Base-by-base conservation (phyloP, 2,329 filamentous ascomycete species). In the Elsinoe fawcettii region DNA sequence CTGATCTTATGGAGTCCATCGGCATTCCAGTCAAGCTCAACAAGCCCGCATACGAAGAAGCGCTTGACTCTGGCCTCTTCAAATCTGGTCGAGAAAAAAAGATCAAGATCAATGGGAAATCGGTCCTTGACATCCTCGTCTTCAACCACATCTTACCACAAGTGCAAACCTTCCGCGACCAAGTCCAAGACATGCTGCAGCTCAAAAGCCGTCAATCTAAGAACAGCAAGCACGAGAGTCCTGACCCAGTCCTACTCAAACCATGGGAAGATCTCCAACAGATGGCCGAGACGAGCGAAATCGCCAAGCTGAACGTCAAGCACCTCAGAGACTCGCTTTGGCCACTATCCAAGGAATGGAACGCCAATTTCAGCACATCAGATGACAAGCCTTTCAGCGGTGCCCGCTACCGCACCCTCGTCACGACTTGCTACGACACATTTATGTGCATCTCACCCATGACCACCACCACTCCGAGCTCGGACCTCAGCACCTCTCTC, bases 121-220 rank as follows among this genome's bases (percentile, higher is more conserved):
- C 87, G 57, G 80, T 88, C 2, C 74, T 86, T 4, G 86, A 90
- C 64, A 75, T 77, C 36, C 71, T 89, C 0, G 63, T 64, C 25
- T 66, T 67, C 54, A 23, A 65, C 0, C 51, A 65, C 2, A 56
- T 70, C 5, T 53, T 62, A 9, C 66, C 66, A 1, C 55, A 61
- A 6, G 60, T 65, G 5, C 30, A 61, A 16, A 56, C 60, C 3
- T 58, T 63, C 4, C 53, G 64, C 2, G 14, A 59, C 5, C 41
- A 61, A 16, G 61, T 64, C 2, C 30, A 51, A 36, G 30, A 22
- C 30, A 20, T 49, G 51, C 27, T 57, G 27, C 53, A 59, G 1
- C n/a, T 30, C 14, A 25, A n/a, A 32, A 12, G 23, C 5, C 14
- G 12, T 3, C 51, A 37, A 39, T 14, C 39, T 22, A 23, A 20